phyloP scores from a whole-genome alignment of 2,329 filamentous ascomycete species.

The Teratosphaeria zuluensis region DNA sequence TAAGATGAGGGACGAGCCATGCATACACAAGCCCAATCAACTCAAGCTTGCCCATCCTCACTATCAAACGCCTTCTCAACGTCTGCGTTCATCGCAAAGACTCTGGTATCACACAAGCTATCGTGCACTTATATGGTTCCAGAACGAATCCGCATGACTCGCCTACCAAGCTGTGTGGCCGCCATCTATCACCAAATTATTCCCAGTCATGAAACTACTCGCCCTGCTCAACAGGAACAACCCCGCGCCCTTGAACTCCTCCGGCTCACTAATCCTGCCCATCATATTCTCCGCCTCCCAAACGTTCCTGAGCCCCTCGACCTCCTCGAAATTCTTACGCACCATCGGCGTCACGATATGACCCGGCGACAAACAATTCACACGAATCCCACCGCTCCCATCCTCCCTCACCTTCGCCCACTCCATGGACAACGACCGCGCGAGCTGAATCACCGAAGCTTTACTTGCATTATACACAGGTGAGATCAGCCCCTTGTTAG shows the following conservation, averaged over 20 bases:
- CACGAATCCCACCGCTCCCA: constrained; percentile 21
- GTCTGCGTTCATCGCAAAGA: no score
- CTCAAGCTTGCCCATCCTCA: no score
- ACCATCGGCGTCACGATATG: constrained; percentile 29
- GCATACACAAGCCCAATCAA: no score
- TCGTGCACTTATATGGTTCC: no score
- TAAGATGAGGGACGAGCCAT: no score
- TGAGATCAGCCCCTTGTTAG: constrained; percentile 33
- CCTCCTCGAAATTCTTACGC: constrained; percentile 21
- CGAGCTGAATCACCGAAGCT: constrained; percentile 44
- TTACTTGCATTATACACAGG: constrained; percentile 45
- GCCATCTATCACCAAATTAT: constrained; percentile 20
- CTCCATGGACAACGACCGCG: constrained; percentile 41
- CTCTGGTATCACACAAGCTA: no score
- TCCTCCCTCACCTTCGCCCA: constrained; percentile 18
- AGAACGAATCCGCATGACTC: not conserved
- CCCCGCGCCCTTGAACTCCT: constrained; percentile 22
- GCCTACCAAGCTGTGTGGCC: constrained; percentile 3
- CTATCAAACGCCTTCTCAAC: no score
- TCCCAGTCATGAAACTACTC: constrained; percentile 19
- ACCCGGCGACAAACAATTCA: constrained; percentile 25
- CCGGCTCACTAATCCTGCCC: constrained; percentile 18
- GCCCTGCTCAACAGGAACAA: constrained; percentile 24
- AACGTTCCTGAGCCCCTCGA: constrained; percentile 17
- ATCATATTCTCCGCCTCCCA: constrained; percentile 27